Evolutionary conservation across 352 stramenopile genomes (phyloP).

Genomic region (Globisporangium orthogonon): DNA sequence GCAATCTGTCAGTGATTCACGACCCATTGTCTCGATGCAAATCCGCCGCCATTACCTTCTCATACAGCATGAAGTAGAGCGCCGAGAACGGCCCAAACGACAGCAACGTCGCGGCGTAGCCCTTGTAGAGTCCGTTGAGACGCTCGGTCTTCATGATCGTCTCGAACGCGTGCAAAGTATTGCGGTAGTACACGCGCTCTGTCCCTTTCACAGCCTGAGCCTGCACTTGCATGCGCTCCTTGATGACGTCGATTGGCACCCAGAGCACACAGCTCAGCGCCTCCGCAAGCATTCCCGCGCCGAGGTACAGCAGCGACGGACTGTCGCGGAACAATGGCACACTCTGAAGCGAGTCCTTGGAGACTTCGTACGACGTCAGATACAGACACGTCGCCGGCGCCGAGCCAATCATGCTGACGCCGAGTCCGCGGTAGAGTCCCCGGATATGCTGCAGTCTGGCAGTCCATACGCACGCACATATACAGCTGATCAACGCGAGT

Average conservation of each 20-base stretch:
- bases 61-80: slow-evolving; percentile 98
- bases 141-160: slow-evolving; percentile 90
- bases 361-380: slow-evolving; percentile 94
- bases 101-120: slow-evolving; percentile 93
- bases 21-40: background rate
- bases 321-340: slow-evolving; percentile 33
- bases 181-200: slow-evolving; percentile 82
- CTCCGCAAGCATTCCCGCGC: slow-evolving; percentile 65
- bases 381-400: slow-evolving; percentile 96
- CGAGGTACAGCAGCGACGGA: slow-evolving; percentile 66
- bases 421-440: slow-evolving; percentile 94
- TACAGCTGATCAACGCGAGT: background rate
- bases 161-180: slow-evolving; percentile 85
- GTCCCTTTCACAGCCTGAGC: slow-evolving; percentile 3
- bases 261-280: slow-evolving; percentile 93
- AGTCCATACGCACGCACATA: background rate
- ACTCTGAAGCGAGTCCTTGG: slow-evolving; percentile 45
- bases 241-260: slow-evolving; percentile 99
- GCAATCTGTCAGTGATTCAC: background rate
- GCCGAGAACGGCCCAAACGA: slow-evolving; percentile 97
- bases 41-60: slow-evolving; percentile 38
- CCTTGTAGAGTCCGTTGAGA: slow-evolving; percentile 91
- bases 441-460: slow-evolving; percentile 44
- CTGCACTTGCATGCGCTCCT: slow-evolving; percentile 97
- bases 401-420: slow-evolving; percentile 91